Conservation (phyloP, 2,329 filamentous ascomycete species). For the Aspergillus glaucus region DNA sequence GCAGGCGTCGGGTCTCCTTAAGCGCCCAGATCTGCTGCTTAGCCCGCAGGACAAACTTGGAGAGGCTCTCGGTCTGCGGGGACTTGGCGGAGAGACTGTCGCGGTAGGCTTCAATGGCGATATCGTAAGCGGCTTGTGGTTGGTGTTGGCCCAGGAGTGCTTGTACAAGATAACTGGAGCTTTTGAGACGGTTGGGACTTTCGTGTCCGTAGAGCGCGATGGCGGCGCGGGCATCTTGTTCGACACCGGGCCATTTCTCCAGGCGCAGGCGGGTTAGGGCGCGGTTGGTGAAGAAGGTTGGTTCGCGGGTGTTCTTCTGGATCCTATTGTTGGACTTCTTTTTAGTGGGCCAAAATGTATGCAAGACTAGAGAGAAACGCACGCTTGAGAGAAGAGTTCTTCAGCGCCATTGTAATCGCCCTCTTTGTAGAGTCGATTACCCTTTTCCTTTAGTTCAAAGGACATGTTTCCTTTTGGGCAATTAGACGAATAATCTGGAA, state of each 20-base stretch:
- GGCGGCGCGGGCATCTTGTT: conserved; percentile 69
- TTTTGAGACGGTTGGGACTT: conserved; percentile 64
- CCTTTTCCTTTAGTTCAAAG: conserved; percentile 38
- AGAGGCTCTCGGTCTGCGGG: conserved; percentile 64
- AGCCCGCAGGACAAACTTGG: conserved; percentile 65
- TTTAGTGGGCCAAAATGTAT: not conserved
- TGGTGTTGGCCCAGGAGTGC: conserved; percentile 70
- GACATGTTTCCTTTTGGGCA: conserved; percentile 19
- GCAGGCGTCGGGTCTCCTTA: conserved; percentile 50
- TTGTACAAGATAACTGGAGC: conserved; percentile 74
- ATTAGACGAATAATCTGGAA: not conserved
- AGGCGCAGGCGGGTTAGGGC: conserved; percentile 76
- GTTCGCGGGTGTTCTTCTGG: conserved; percentile 68
- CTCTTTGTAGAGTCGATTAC: conserved; percentile 42
- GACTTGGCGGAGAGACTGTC: conserved; percentile 59
- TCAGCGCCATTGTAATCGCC: conserved; percentile 41
- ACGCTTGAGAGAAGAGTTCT: conserved; percentile 44
- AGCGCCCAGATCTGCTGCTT: conserved; percentile 84
- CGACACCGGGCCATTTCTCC: conserved; percentile 64
- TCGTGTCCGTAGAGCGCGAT: conserved; percentile 56
- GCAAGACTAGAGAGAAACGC: conserved; percentile 11
- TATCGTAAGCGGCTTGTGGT: conserved; percentile 64
- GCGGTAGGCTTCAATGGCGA: conserved; percentile 66
- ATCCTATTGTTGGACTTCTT: conserved; percentile 49
- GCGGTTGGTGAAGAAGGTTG: conserved; percentile 80